Evolutionary conservation across 1,139 yeast species (phyloP), one percentile per base, ranked within the genome.

Genomic region (Yamadazyma mexicana): DNA sequence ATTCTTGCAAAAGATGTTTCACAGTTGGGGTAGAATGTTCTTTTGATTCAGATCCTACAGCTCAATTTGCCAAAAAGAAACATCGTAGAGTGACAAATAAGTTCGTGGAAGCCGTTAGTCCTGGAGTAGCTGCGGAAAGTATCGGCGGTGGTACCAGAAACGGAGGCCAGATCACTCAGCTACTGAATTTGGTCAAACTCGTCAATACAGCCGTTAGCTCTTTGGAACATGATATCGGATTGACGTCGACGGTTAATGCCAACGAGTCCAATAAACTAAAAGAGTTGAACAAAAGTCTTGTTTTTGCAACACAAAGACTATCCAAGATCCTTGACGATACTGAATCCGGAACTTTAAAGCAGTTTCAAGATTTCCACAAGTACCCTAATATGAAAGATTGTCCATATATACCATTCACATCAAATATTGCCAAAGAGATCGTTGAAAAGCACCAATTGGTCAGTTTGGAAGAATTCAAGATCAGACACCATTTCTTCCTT

Each of bases 41-140:
- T 3, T 61, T 65, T 48, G 72, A 75, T 34, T 64, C 57, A 29
- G 81, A 76, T 50, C 79, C 79, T 12, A 71, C 79, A 1, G 64
- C 69, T 2, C 46, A 52, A 39, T 50, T 34, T 39, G 66, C 69
- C 12, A 55, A 50, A 35, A 58, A 56, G 46, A 52, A 49, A 33
- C 44, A 47, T 29, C 39, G 56, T 17, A 48, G 45, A 33, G 23
- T 48, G 3, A 36, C 39, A 10, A 18, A 37, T 10, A 39, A 37
- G 24, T 40, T 49, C 16, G 38, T 43, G 9, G 52, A 46, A 30
- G 39, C 17, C 33, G 46, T 43, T 20, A 43, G 49, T 26, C 52
- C 50, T 5, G 52, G 53, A 11, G 43, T 50, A 8, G 39, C 45
- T 4, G 43, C 52, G 5, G 54, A 50, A 34, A 24, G 50, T 2